A percentile compares a stretch with the other conserved stretches of the same genome.
Evolutionary conservation across 345 rosid species (phyloP).

Genomic region (Noccaea bulbosa): DNA sequence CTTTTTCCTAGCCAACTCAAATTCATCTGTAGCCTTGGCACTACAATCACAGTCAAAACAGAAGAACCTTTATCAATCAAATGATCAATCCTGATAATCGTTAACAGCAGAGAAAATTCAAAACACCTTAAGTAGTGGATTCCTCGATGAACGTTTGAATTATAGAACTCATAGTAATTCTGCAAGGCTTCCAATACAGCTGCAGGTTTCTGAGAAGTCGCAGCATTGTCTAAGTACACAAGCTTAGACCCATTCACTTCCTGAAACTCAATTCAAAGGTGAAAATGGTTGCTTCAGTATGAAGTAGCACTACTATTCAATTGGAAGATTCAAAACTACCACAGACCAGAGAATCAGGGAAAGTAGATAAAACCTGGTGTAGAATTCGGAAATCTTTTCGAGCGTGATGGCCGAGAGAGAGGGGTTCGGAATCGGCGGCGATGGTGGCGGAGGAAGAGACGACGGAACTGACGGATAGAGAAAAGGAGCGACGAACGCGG

Average conservation of each 20-base stretch:
- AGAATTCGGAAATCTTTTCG: slow-evolving; percentile 88
- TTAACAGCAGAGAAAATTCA: neutral
- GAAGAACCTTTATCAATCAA: slow-evolving; percentile 3
- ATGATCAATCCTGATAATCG: neutral
- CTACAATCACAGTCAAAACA: slow-evolving; percentile 44
- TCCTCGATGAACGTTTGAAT: slow-evolving; percentile 93
- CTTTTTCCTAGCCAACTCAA: slow-evolving; percentile 87
- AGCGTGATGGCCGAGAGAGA: slow-evolving; percentile 77
- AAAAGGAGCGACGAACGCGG: slow-evolving; percentile 31
- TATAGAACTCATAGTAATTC: slow-evolving; percentile 70
- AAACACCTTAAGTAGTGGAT: slow-evolving; percentile 77
- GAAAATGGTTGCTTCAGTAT: neutral
- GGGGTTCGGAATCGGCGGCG: slow-evolving; percentile 45
- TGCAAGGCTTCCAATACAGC: slow-evolving; percentile 73
- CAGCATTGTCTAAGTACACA: slow-evolving; percentile 91
- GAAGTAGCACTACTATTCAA: neutral
- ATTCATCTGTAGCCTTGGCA: slow-evolving; percentile 91
- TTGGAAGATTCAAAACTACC: too few species aligned
- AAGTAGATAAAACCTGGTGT: slow-evolving; percentile 57
- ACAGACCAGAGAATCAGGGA: neutral
- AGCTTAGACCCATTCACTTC: slow-evolving; percentile 83
- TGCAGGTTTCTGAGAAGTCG: slow-evolving; percentile 94
- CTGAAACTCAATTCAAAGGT: slow-evolving; percentile 41
- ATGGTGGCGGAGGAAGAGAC: slow-evolving; percentile 43
- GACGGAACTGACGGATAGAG: slow-evolving; percentile 41